Evolutionary conservation across 2,329 filamentous ascomycete genomes (phyloP).

Genomic region (Penicillium sp.): DNA sequence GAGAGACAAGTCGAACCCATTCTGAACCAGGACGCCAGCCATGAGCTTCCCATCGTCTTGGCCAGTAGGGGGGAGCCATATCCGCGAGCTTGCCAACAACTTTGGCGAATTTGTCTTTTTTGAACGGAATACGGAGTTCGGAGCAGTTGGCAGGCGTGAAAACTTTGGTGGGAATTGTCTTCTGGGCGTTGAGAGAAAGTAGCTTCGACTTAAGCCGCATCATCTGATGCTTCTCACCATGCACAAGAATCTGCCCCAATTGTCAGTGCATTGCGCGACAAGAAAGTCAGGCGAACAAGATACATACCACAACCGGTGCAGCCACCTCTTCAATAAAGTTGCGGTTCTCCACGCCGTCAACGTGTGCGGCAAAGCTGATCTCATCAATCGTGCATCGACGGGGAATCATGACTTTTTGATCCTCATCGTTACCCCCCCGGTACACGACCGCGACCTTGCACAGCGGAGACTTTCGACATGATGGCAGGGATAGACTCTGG

Average conservation of each 20-base stretch:
- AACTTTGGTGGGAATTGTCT: conserved; percentile 82
- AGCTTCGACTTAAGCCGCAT: conserved; percentile 94
- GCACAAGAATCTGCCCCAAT: conserved; percentile 76
- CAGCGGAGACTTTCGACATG: conserved; percentile 70
- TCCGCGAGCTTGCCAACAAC: conserved; percentile 92
- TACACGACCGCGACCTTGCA: conserved; percentile 60
- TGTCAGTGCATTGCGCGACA: conserved; percentile 1
- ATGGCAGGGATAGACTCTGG: conserved; percentile 93
- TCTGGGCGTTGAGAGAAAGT: conserved; percentile 84
- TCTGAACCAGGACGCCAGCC: conserved; percentile 90
- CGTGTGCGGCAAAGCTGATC: conserved; percentile 93
- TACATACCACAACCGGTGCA: conserved; percentile 86
- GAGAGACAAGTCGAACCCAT: conserved; percentile 94
- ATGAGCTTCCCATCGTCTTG: conserved; percentile 64
- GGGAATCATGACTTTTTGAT: conserved; percentile 90
- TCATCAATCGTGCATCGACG: conserved; percentile 91
- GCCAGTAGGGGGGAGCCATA: conserved; percentile 66
- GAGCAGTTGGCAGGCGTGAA: conserved; percentile 95
- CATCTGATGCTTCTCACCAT: conserved; percentile 98
- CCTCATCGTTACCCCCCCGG: conserved; percentile 65
- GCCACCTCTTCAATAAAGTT: conserved; percentile 95
- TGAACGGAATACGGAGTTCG: conserved; percentile 92
- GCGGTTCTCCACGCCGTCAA: conserved; percentile 92
- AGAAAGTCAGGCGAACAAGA: neutral
- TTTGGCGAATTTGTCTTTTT: conserved; percentile 91